Percentiles rank a stretch among this genome's conserved stretches.
These are phyloP conservation scores for Haematococcus lacustris DNA, from an alignment of 139 green algal species.

Conservation along the genomic window DNA sequence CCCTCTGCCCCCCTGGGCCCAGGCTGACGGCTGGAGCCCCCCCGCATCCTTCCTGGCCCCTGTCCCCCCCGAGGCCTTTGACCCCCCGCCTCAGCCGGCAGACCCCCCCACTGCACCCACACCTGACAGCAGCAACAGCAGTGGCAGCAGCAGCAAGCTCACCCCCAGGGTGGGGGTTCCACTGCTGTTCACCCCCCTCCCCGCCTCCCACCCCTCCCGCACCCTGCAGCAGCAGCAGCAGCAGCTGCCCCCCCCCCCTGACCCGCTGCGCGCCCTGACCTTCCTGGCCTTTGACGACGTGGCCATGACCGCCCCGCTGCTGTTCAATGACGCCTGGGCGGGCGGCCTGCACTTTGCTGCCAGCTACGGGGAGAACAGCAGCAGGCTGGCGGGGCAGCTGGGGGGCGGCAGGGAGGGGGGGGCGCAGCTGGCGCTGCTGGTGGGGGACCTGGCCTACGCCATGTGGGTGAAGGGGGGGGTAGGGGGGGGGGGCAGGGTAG, in stretches of 20 bases:
- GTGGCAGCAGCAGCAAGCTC: not conserved
- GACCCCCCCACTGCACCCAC: not conserved
- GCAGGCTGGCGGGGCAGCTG: constrained; percentile 6
- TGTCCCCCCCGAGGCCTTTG: not conserved
- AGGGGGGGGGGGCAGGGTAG: no score
- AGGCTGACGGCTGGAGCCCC: constrained; percentile 4
- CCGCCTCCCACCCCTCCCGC: not conserved
- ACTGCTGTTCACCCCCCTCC: not conserved
- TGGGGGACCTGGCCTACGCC: constrained; percentile 15
- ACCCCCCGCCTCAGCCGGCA: no score
- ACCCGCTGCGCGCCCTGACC: not conserved
- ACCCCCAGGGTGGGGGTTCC: no score
- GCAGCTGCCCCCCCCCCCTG: not conserved
- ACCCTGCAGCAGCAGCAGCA: not conserved
- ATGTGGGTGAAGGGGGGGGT: constrained; percentile 12
- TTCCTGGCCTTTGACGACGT: constrained; percentile 26
- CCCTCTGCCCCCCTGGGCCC: not conserved
- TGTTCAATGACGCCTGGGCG: constrained; percentile 18
- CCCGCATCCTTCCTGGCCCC: not conserved
- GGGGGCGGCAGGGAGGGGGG: constrained; percentile 3
- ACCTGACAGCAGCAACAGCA: not conserved
- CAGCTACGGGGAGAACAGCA: constrained; percentile 17
- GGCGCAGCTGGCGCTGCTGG: constrained; percentile 6
- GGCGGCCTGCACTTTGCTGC: constrained; percentile 11
- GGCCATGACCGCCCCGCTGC: constrained; percentile 14